Evolutionary conservation across 2,329 filamentous ascomycete species (phyloP), one percentile per base, ranked within the genome.

Genomic region (Camillea tinctor): DNA sequence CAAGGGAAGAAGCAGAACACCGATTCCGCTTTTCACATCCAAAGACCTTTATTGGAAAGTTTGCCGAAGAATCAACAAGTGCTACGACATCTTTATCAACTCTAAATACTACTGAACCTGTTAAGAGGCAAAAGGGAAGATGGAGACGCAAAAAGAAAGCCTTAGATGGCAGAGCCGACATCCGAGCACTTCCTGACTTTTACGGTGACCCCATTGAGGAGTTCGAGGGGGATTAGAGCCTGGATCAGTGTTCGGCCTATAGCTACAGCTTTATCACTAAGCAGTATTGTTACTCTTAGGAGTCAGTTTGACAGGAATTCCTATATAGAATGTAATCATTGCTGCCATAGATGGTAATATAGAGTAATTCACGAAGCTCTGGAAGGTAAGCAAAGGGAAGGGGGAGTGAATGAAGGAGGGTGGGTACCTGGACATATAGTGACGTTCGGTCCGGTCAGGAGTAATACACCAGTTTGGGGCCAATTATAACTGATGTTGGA

Each of bases 141-240:
- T 26, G 48, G 15, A 44, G 36, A 17, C 36, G 36, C 15, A 65
- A 64, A 54, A 64, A 63, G 51, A 65, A 26, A 20, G 59, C 63
- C 1, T 52, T 23, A 22, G 68, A 71, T 54, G 69, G 67, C n/a
- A 70, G 70, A 52, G 61, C 67, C n/a, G 59, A 69, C 62, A 72
- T 72, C 60, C 67, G 71, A 56, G 50, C 57, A n/a, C 61, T 73
- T 17, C 70, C 71, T 4, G 64, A 68, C 58, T 71, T 71, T 58
- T 60, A 71, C 13, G 70, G 63, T 4, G 71, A 73, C 55, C 71
- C 70, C 23, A 73, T 72, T 40, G 70, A 72, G 58, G 71, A 71
- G 15, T 68, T 63, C 40, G 63, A 62, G 23, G 58, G 60, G 8
- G 50, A 57, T 48, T 64, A 49, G 56, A 22, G 55, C 36, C 11